Evolutionary conservation across 768 basidiomycete species (phyloP).

Genomic region (Dioszegia aurantiaca): DNA sequence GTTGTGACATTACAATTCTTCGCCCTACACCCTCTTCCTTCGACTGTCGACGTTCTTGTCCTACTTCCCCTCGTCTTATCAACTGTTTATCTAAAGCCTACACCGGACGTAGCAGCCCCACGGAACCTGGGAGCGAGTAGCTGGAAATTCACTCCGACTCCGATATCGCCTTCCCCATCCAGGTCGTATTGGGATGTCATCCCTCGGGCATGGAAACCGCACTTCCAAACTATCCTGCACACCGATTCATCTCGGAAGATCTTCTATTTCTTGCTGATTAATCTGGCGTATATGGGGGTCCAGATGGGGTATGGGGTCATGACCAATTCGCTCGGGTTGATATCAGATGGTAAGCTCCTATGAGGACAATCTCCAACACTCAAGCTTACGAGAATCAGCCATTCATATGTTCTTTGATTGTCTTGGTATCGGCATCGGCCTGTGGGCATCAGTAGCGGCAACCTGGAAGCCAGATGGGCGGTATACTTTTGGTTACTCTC

Average conservation of each 20-base stretch:
- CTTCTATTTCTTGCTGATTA: conserved; percentile 92
- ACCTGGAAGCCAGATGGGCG: conserved; percentile 92
- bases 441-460: conserved; percentile 95
- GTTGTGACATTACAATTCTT: conserved; percentile 38
- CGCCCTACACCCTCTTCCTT: conserved; percentile 34
- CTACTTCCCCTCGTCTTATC: conserved; percentile 28
- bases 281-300: conserved; percentile 91
- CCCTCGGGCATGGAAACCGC: conserved; percentile 53
- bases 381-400: conserved; percentile 59
- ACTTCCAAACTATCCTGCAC: conserved; percentile 84
- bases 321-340: conserved; percentile 94
- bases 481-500: conserved; percentile 95
- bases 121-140: conserved; percentile 8
- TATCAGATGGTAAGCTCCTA: conserved; percentile 79
- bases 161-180: neutral
- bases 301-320: conserved; percentile 87
- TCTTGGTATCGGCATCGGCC: conserved; percentile 90
- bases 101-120: neutral
- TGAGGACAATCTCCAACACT: neutral
- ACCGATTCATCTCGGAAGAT: conserved; percentile 92
- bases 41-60: conserved; percentile 25
- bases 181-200: conserved; percentile 39
- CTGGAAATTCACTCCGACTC: conserved; percentile 7
- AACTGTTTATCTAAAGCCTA: conserved; percentile 12
- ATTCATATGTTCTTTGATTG: conserved; percentile 99